Base-by-base conservation (phyloP, 2,329 filamentous ascomycete species). In the Ceratocystis smalleyi region DNA sequence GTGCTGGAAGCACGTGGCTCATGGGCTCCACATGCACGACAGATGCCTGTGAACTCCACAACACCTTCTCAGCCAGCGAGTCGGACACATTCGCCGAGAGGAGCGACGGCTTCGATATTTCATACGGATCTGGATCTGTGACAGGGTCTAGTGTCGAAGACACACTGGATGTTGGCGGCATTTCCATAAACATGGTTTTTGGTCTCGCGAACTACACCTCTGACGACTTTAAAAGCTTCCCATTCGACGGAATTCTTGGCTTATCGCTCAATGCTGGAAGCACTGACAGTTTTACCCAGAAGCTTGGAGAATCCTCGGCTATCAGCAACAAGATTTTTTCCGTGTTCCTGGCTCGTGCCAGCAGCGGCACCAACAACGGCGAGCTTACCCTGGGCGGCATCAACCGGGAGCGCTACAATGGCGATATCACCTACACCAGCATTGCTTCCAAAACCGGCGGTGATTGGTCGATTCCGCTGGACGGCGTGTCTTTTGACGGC, bases 211-310 rank as follows among this genome's bases (percentile, higher is more conserved):
- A 80, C 43, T 80, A 80, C 27, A 88, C 88, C 1, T 90, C 88
- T 0, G 74, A 83, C 62, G 85, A 94, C 68, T 95, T 96, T 72
- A 75, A 77, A 32, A 80, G 81, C 62, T 95, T 92, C 69, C 87
- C 89, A 1, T 91, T 95, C 73, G 91, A 96, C 72, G 91, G 91
- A 27, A 95, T 96, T 60, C 76, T 96, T 2, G 91, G 90, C 3
- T 75, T 95, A 27, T 87, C 88, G 17, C 84, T 85, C 69, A 80
- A 80, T 67, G 76, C 78, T 10, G 81, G 80, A 2, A 77, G 76
- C 43, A 80, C 81, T 4, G 81, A 87, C 22, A 88, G 84, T 55
- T 85, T 94, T 69, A 78, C 94, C 71, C 77, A 86, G 47, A 75
- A 79, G 1, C 74, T 95, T 55, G 76, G 77, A 17, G 70, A 79